Conservation (phyloP, 805 yeast species). For the Candida ipomoeae region DNA sequence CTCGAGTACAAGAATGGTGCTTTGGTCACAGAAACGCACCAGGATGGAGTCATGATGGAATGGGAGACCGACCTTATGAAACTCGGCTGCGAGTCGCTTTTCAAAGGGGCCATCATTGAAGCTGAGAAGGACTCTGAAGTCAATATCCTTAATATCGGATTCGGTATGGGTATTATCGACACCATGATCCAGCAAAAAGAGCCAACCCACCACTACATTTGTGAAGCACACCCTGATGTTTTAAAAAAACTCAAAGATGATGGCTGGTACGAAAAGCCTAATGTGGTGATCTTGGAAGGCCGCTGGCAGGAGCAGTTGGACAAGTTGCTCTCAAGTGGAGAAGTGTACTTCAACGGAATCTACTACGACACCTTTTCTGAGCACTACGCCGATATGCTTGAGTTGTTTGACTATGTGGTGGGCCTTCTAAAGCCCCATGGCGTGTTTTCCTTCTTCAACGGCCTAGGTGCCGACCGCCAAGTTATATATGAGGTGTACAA, state of each 20-base stretch:
- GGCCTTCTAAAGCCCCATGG: conserved; percentile 83
- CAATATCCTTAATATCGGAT: conserved; percentile 78
- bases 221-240: conserved; percentile 95
- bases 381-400: conserved; percentile 84
- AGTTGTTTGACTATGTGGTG: conserved; percentile 73
- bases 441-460: conserved; percentile 86
- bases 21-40: conserved; percentile 63
- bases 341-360: conserved; percentile 81
- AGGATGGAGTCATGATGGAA: conserved; percentile 96
- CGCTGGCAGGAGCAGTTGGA: conserved; percentile 87
- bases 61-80: conserved; percentile 88
- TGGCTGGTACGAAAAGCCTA: conserved; percentile 78
- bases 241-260: conserved; percentile 58
- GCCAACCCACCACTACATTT: conserved; percentile 76
- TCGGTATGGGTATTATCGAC: conserved; percentile 97
- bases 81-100: conserved; percentile 72
- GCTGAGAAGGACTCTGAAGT: conserved; percentile 34
- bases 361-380: conserved; percentile 94
- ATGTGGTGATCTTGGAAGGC: conserved; percentile 78
- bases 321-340: conserved; percentile 52
- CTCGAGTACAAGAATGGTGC: conserved; percentile 67
- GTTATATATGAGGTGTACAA: conserved; percentile 65
- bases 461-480: conserved; percentile 52
- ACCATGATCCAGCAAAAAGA: conserved; percentile 48
- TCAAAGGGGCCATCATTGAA: conserved; percentile 37